Conservation (phyloP, 129 eudicot species). For the Logfia minima region DNA sequence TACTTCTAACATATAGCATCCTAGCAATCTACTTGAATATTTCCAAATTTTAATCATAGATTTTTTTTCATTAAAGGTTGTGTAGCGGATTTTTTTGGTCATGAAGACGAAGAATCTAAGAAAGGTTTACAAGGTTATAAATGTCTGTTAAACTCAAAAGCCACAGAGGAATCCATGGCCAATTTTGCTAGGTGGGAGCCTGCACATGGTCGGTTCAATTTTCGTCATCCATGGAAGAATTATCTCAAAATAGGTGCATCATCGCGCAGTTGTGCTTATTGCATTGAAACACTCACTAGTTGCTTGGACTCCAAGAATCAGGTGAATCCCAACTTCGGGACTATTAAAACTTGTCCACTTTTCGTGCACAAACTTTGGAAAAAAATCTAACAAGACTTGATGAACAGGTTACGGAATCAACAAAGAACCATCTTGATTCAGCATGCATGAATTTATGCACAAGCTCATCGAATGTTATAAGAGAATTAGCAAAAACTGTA, state of each 20-base stretch:
- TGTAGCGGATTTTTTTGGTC: slow-evolving; percentile 53
- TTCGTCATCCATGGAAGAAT: slow-evolving; percentile 68
- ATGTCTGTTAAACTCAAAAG: slow-evolving; percentile 71
- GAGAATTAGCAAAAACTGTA: slow-evolving; percentile 45
- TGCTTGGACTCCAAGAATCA: slow-evolving; percentile 47
- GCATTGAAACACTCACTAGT: slow-evolving; percentile 70
- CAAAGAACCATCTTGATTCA: slow-evolving; percentile 43
- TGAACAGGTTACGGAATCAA: slow-evolving; percentile 44
- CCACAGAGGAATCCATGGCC: slow-evolving; percentile 71
- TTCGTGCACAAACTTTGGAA: neutral
- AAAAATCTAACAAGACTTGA: neutral
- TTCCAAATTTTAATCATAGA: neutral
- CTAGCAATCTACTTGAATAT: neutral
- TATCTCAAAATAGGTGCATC: slow-evolving; percentile 57
- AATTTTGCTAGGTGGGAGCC: slow-evolving; percentile 85
- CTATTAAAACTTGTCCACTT: neutral
- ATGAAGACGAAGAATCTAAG: slow-evolving; percentile 31
- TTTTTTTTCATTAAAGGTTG: slow-evolving; percentile 43
- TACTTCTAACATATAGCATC: neutral
- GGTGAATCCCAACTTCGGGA: slow-evolving; percentile 30
- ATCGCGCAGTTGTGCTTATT: slow-evolving; percentile 57
- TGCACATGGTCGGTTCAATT: slow-evolving; percentile 60
- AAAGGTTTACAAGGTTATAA: slow-evolving; percentile 51
- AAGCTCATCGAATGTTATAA: slow-evolving; percentile 37
- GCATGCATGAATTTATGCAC: slow-evolving; percentile 50